Evolutionary conservation across 257 asterid genomes (phyloP).

Genomic region (Gentiana macrophylla): DNA sequence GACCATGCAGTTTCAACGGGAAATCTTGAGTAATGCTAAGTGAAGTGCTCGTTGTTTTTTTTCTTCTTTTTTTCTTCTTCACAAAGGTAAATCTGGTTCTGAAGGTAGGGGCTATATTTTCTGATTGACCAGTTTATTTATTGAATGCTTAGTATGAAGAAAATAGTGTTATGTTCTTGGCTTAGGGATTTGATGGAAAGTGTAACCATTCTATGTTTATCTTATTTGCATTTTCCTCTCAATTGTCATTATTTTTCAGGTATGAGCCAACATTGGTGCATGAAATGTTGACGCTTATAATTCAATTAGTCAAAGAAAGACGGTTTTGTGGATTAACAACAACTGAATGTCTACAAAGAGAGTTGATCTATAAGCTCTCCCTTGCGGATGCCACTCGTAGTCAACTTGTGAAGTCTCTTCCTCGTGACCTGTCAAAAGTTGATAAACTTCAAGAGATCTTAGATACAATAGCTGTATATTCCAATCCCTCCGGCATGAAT

Average conservation of each 20-base stretch:
- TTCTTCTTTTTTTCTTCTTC: too few species aligned
- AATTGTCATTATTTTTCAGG: slow-evolving; percentile 33
- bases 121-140: too few species aligned
- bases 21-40: too few species aligned
- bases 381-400: slow-evolving; percentile 89
- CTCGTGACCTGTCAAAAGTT: slow-evolving; percentile 72
- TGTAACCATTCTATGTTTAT: too few species aligned
- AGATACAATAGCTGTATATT: slow-evolving; percentile 73
- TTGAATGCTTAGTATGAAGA: too few species aligned
- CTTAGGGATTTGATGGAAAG: too few species aligned
- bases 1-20: too few species aligned
- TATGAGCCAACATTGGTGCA: slow-evolving; percentile 65
- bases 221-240: not conserved
- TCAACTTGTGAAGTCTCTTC: slow-evolving; percentile 83
- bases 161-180: too few species aligned
- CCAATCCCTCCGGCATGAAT: slow-evolving; percentile 88
- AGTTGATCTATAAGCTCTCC: slow-evolving; percentile 72
- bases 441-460: slow-evolving; percentile 73
- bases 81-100: too few species aligned
- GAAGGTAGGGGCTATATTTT: too few species aligned
- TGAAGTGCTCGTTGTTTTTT: too few species aligned
- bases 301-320: slow-evolving; percentile 87
- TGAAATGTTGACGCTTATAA: slow-evolving; percentile 82
- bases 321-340: slow-evolving; percentile 78
- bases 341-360: slow-evolving; percentile 74